Conservation (phyloP, 257 asterid species). For the Echites panduratus region DNA sequence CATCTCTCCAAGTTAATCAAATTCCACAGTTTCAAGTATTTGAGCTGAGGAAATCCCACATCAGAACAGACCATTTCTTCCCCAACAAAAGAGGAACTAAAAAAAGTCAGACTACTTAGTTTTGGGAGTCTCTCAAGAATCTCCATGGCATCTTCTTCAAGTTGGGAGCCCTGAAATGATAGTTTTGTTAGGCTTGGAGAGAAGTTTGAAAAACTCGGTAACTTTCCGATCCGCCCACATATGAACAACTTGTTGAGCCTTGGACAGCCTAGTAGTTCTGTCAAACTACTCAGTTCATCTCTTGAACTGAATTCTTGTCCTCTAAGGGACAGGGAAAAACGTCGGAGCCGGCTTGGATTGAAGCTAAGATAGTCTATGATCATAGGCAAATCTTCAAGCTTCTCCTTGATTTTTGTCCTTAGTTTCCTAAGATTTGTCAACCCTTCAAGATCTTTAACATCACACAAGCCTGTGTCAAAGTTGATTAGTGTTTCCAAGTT, state of each 20-base stretch:
- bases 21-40: slow-evolving; percentile 29
- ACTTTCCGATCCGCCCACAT: slow-evolving; percentile 23
- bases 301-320: slow-evolving; percentile 28
- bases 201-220: slow-evolving; percentile 26
- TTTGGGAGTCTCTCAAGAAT: slow-evolving; percentile 34
- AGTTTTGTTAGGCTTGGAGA: slow-evolving; percentile 34
- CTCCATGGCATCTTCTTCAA: slow-evolving; percentile 33
- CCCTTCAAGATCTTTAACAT: slow-evolving; percentile 34
- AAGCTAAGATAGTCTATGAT: slow-evolving; percentile 38
- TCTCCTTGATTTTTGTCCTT: slow-evolving; percentile 25
- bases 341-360: slow-evolving; percentile 25
- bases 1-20: slow-evolving; percentile 24
- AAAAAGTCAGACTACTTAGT: slow-evolving; percentile 31
- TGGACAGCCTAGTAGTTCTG: slow-evolving; percentile 25
- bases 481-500: slow-evolving; percentile 35
- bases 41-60: slow-evolving; percentile 35
- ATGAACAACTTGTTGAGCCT: slow-evolving; percentile 27
- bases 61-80: slow-evolving; percentile 28
- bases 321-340: slow-evolving; percentile 29
- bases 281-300: slow-evolving; percentile 20
- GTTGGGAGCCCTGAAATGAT: slow-evolving; percentile 30
- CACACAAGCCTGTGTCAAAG: slow-evolving; percentile 34
- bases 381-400: slow-evolving; percentile 24
- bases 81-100: slow-evolving; percentile 27
- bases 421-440: slow-evolving; percentile 35